Evolutionary conservation across 768 basidiomycete species (phyloP).

Genomic region (Boletus reticuloceps): DNA sequence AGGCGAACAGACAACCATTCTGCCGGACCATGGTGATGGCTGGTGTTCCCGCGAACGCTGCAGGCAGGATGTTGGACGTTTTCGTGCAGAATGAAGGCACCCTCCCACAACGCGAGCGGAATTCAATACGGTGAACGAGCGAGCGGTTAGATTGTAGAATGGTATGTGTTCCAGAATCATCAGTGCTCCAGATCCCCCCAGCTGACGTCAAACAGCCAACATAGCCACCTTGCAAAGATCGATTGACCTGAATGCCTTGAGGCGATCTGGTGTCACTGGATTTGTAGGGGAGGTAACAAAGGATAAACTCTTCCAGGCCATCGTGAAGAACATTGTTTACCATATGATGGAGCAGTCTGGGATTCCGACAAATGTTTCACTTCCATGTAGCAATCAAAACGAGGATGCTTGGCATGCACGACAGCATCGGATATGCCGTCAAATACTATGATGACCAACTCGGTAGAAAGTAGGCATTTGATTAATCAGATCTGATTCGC

Average conservation of each 20-base stretch:
- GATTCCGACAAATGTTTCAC: not conserved
- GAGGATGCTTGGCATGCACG: no score
- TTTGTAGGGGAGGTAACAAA: not conserved
- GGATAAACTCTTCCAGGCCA: not conserved
- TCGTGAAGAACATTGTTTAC: not conserved
- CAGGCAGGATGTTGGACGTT: not conserved
- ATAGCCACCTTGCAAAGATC: not conserved
- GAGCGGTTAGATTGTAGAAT: not conserved
- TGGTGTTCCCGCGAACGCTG: not conserved
- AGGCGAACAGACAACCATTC: not conserved
- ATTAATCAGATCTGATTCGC: no score
- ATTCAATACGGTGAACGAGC: not conserved
- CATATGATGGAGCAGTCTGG: not conserved
- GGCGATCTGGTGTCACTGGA: not conserved
- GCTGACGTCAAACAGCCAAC: not conserved
- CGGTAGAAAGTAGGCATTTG: no score
- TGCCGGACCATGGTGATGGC: not conserved
- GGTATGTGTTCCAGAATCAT: not conserved
- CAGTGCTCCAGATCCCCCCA: not conserved
- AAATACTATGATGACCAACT: no score
- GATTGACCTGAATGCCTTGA: not conserved
- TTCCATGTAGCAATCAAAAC: not conserved
- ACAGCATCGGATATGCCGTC: no score
- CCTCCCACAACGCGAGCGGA: not conserved
- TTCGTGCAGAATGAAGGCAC: not conserved